Percentiles rank a stretch among this genome's conserved stretches.
These are phyloP conservation scores for Diaporthe citriasiana DNA, from an alignment of 2,329 filamentous ascomycete genomes.

Conservation along the genomic window DNA sequence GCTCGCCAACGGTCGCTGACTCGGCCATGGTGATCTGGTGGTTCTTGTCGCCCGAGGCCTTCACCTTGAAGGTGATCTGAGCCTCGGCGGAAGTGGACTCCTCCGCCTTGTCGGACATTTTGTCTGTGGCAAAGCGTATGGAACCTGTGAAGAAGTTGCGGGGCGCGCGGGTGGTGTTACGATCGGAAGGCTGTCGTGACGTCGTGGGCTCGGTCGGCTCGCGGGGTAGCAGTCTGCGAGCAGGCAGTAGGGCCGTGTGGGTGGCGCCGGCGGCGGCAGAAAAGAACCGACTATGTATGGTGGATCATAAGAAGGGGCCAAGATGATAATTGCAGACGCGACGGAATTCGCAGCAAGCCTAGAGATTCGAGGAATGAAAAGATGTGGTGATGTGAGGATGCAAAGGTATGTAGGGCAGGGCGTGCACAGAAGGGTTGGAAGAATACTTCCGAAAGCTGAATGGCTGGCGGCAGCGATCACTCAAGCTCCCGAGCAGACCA, in stretches of 20 bases:
- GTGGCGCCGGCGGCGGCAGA: not conserved
- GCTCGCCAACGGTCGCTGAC: constrained; percentile 82
- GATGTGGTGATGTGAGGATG: constrained; percentile 1
- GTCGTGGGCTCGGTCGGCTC: constrained; percentile 29
- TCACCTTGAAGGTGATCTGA: constrained; percentile 95
- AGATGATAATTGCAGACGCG: not conserved
- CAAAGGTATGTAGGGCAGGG: not conserved
- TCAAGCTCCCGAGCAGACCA: not conserved
- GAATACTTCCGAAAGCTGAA: not conserved
- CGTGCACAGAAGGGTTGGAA: not conserved
- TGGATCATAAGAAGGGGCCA: too few species aligned
- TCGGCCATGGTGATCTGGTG: constrained; percentile 86
- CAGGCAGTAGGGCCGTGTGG: not conserved
- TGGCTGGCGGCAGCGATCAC: not conserved
- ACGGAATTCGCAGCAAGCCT: not conserved
- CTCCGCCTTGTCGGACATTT: constrained; percentile 76
- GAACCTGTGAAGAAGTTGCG: not conserved
- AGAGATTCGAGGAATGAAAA: not conserved
- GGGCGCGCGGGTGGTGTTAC: not conserved
- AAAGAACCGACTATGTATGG: not conserved
- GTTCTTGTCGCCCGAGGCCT: constrained; percentile 92
- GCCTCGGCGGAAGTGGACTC: constrained; percentile 73
- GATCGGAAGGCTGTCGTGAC: constrained; percentile 26
- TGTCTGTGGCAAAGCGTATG: constrained; percentile 45
- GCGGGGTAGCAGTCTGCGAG: constrained; percentile 33